phyloP scores from a whole-genome alignment of 257 asterid genomes.

The Fraxinus anomala region DNA sequence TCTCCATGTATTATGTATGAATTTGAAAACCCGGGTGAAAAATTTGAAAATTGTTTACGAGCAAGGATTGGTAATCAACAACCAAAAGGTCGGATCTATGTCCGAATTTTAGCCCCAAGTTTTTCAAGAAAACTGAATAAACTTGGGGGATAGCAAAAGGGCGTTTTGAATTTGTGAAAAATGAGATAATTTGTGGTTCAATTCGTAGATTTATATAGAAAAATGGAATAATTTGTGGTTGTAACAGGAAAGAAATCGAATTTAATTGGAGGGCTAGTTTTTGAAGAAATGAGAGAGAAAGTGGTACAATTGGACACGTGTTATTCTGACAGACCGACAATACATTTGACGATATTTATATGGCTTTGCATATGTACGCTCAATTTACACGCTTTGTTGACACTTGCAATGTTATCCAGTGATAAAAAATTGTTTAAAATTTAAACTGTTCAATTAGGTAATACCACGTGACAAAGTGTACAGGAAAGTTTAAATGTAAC shows the following conservation, averaged over 20 bases:
- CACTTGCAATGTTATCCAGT: too few relatives aligned
- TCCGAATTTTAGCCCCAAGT: background rate
- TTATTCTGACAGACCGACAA: conserved; percentile 13
- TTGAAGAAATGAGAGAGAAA: conserved; percentile 9
- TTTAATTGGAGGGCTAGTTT: background rate
- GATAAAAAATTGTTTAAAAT: too few relatives aligned
- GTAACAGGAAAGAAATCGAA: background rate
- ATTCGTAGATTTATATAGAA: background rate
- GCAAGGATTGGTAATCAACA: background rate
- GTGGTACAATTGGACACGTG: conserved; percentile 34
- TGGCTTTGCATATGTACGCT: too few relatives aligned
- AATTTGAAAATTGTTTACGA: background rate
- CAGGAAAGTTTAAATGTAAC: background rate
- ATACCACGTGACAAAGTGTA: too few relatives aligned
- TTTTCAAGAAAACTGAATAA: conserved; percentile 8
- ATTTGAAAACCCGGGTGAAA: conserved; percentile 25
- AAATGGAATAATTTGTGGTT: background rate
- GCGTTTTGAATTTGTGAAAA: conserved; percentile 11
- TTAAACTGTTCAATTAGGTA: too few relatives aligned
- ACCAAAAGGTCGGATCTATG: conserved; percentile 19
- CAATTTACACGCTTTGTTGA: too few relatives aligned
- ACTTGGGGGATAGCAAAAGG: conserved; percentile 10
- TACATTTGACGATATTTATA: background rate
- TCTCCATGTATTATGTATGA: conserved; percentile 49
- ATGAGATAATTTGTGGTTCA: background rate